These are phyloP conservation scores for Tolypocladium inflatum DNA, from an alignment of 2,329 filamentous ascomycete genomes.

Conservation along the genomic window DNA sequence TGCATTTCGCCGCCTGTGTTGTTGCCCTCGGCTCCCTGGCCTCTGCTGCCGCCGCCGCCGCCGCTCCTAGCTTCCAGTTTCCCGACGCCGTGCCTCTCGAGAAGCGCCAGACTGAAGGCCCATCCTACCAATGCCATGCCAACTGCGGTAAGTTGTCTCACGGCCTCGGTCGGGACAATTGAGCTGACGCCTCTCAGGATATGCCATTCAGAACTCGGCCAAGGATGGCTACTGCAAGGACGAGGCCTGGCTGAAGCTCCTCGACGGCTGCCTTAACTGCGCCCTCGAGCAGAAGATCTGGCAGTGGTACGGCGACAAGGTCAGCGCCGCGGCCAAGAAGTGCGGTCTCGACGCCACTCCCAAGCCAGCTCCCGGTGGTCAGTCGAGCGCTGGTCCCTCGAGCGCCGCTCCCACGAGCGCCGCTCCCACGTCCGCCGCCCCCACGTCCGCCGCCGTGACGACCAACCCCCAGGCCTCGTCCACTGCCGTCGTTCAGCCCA, in stretches of 20 bases:
- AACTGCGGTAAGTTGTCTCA: conserved; percentile 33
- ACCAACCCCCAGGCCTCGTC: conserved; percentile 3
- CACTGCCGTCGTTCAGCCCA: neutral
- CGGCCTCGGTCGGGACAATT: neutral
- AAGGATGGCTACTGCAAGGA: conserved; percentile 20
- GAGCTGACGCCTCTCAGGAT: conserved; percentile 12
- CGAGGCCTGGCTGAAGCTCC: conserved; percentile 28
- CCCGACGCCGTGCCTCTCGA: conserved; percentile 22
- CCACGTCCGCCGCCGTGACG: neutral
- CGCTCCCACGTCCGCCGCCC: conserved; percentile 1
- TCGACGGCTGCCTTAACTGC: conserved; percentile 35
- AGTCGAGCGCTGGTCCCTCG: conserved; percentile 4
- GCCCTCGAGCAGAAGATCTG: conserved; percentile 32
- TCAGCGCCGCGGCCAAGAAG: conserved; percentile 24
- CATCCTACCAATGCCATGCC: conserved; percentile 37
- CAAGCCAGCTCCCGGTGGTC: conserved; percentile 6
- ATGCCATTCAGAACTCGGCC: conserved; percentile 16
- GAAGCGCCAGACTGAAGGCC: conserved; percentile 29
- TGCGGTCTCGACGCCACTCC: conserved; percentile 19
- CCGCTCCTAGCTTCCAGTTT: conserved; percentile 15
- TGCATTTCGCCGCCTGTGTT: conserved; percentile 17
- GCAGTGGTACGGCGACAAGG: conserved; percentile 29
- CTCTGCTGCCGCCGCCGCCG: conserved; percentile 12
- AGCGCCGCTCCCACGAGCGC: neutral
- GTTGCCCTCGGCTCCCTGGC: conserved; percentile 18